These are phyloP conservation scores for Chrysoporthe puriensis DNA, from an alignment of 2,329 filamentous ascomycete species.

Conservation along the genomic window DNA sequence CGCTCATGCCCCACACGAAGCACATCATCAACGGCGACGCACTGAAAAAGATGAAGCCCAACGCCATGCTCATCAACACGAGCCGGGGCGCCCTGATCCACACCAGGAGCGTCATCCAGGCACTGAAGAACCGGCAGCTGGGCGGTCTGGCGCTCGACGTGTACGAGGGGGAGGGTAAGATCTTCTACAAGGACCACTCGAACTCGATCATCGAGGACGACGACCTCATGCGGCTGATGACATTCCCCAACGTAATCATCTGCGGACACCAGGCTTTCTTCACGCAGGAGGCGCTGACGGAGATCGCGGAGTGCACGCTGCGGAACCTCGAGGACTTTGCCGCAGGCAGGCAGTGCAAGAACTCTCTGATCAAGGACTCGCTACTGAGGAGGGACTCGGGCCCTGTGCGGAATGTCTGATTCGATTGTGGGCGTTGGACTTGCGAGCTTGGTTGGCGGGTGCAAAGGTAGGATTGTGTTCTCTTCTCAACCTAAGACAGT, in stretches of 20 bases:
- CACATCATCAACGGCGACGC: constrained; percentile 62
- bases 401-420: constrained; percentile 25
- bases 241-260: constrained; percentile 69
- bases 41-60: constrained; percentile 59
- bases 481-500: background rate
- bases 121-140: constrained; percentile 63
- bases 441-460: too few species aligned
- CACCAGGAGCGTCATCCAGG: constrained; percentile 60
- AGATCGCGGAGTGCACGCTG: constrained; percentile 65
- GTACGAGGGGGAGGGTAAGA: constrained; percentile 65
- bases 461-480: background rate
- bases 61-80: constrained; percentile 68
- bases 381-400: constrained; percentile 11
- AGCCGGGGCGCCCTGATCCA: constrained; percentile 68
- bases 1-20: constrained; percentile 61
- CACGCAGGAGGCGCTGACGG: constrained; percentile 65
- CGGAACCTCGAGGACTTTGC: constrained; percentile 57
- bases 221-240: constrained; percentile 66
- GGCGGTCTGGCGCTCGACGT: constrained; percentile 69
- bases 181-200: constrained; percentile 70
- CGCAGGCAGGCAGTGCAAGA: constrained; percentile 39
- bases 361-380: constrained; percentile 39
- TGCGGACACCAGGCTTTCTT: constrained; percentile 74
- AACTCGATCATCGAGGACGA: constrained; percentile 69
- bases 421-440: too few species aligned